Evolutionary conservation across 306 rosid species (phyloP), one percentile per base, ranked within the genome.

Genomic region (Gleditsia sinensis): DNA sequence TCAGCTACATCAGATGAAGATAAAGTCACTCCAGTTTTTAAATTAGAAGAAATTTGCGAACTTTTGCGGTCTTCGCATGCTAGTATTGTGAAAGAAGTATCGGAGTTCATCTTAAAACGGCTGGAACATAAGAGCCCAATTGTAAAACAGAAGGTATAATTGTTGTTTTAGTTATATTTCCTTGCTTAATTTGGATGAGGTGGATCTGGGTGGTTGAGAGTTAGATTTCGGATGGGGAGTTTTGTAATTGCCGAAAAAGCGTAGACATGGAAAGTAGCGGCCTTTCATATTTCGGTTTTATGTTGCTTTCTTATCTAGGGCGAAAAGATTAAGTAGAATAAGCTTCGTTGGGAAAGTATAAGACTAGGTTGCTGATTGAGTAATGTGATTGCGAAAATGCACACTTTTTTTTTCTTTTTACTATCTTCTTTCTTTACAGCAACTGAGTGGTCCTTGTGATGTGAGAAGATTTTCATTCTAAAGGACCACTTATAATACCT

Each of bases 101-200:
- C 99, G 1, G 98, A 87, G 54, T 92, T 92, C 59, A 76, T 92
- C 34, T 81, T 92, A 69, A 95, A 92, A 72, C 89, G 98, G 75
- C 83, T 95, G 33, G 99, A 92, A 36, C 93, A 92, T 70, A 95
- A 92, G 80, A 92, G 96, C 75, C 99, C 99, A 36, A 78, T 92
- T 77, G 99, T 92, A 16, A 92, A 90, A 64, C 98, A 95, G 86
- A 95, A 95, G 98, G 99, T 94, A 78, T 11, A n/a, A n/a, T n/a
- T 4, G 12, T 71, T 73, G 57, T 39, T 69, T 56, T 51, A 2
- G 17, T 66, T 63, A 7, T 81, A 60, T 61, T 69, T 28, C 43
- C n/a, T 30, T 58, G 13, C 17, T 69, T 40, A 56, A 45, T 16
- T 84, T 80, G 25, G 55, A 67, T 60, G 49, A 78, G 51, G 37